Evolutionary conservation across 1,139 yeast species (phyloP).

Genomic region (Zygosaccharomyces pseudobailii): DNA sequence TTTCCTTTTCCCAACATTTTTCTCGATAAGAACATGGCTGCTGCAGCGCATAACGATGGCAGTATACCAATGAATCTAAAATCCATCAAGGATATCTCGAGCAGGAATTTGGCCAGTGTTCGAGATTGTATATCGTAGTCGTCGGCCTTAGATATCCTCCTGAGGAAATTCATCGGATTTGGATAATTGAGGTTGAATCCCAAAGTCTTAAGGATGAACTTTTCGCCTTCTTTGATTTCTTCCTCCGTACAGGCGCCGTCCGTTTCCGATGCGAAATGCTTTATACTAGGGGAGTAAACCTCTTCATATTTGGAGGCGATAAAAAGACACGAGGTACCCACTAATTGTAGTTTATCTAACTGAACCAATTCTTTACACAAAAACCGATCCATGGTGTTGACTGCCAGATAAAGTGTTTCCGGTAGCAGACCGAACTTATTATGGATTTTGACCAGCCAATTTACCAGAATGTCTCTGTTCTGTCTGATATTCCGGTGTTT

Average conservation of each 20-base stretch:
- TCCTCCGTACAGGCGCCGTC: conserved; percentile 75
- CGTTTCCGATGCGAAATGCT: conserved; percentile 83
- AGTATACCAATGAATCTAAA: conserved; percentile 71
- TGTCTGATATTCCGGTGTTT: conserved; percentile 77
- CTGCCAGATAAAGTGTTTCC: conserved; percentile 83
- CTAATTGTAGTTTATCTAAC: conserved; percentile 77
- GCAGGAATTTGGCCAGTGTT: conserved; percentile 82
- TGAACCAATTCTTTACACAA: conserved; percentile 76
- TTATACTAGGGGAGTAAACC: conserved; percentile 84
- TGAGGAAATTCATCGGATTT: conserved; percentile 87
- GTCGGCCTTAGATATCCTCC: conserved; percentile 93
- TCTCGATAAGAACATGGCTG: conserved; percentile 86
- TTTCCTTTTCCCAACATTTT: conserved; percentile 67
- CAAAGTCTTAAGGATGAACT: conserved; percentile 68
- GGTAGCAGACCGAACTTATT: conserved; percentile 80
- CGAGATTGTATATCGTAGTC: conserved; percentile 90
- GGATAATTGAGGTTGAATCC: conserved; percentile 83
- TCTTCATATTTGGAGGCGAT: conserved; percentile 96
- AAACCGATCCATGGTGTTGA: conserved; percentile 87
- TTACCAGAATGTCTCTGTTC: conserved; percentile 79
- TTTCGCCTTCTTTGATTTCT: conserved; percentile 84
- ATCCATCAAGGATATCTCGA: conserved; percentile 79
- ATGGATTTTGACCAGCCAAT: conserved; percentile 95
- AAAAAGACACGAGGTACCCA: conserved; percentile 86
- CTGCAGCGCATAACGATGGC: conserved; percentile 85